Evolutionary conservation across 108 stramenopile species (phyloP), one percentile per base, ranked within the genome.

Genomic region (Aurantiochytrium sp.): DNA sequence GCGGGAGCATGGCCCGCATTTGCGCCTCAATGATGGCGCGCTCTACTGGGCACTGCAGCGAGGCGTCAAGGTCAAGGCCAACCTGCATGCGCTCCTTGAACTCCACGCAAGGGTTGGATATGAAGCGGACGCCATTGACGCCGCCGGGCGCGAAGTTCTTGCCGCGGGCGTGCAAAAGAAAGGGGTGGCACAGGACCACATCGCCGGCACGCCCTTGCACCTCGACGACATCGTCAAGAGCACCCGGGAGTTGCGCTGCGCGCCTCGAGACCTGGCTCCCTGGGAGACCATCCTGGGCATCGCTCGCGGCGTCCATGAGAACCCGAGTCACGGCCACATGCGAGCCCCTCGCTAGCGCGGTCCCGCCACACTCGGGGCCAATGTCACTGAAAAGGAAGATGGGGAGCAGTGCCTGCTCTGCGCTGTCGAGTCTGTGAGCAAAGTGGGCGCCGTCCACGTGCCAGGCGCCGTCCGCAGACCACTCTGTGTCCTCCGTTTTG

Each of bases 371-470:
- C 41, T 45, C 69, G 27, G 69, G 41, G 4, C 27, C 69, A 81
- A 81, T 45, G 42, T 81, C 42, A 8, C 41, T 45, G 22, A 81
- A 81, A 19, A 81, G n/a, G 22, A 81, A 81, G 22, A 81, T 81
- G 42, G 69, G 69, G 6, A 81, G 17, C 17, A 81, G 69, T 30
- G 41, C 69, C 22, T 81, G 69, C 24, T 81, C 69, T 81, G 37
- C 42, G n/a, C 41, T 45, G 69, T 81, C 42, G n/a, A 81, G 22
- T 19, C 42, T 8, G 42, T 81, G 69, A 4, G n/a, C 24, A 81
- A 81, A 81, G 42, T 81, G 69, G 5, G 69, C 37, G 21, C 69
- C 69, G 22, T 81, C 69, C 10, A 81, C 42, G 27, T 81, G 69
- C 69, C 69, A 81, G 8, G 69, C 69, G 22, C 69, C 69, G 22